Evolutionary conservation across 805 yeast species (phyloP), one percentile per base, ranked within the genome.

Genomic region (Kluyveromyces dobzhanskii): DNA sequence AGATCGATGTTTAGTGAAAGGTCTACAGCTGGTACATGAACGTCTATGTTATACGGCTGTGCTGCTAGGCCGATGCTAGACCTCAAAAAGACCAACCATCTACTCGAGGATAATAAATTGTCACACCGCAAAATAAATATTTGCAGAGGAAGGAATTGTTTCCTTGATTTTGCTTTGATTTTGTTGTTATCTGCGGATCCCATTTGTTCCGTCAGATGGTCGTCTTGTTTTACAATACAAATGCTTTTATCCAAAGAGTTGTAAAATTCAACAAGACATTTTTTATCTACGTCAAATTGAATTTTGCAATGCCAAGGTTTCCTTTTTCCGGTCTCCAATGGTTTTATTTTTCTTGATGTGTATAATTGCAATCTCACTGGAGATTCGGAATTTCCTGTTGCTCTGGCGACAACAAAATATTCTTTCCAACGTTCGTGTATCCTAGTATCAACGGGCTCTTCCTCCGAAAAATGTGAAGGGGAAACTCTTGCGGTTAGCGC

Each of bases 371-470:
- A 43, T 3, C 66, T 55, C 0, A 85, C 52, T 0, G 94, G 88
- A 8, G 63, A 59, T 2, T 62, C 65, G 0, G 51, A 35, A 41
- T 67, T 61, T 12, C 75, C 78, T 0, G 84, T 76, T n/a, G 74
- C 70, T 43, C 90, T 64, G 1, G 81, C 78, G 2, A 83, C 85
- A 2, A 83, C 80, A 19, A 76, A 63, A 53, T 78, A 85, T 54
- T 88, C 96, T 44, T 71, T 75, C 92, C 96, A 86, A 35, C 86
- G 62, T 41, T 84, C 88, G 8, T 68, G 44, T 1, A 83, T 69
- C 38, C 80, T 61, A 0, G 84, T 67, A 30, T 75, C 75, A 18
- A 67, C 65, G 1, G 69, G 62, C 41, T 75, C 78, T 8, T 59
- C 53, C 43, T 78, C 85, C 11, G 70, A 65, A 42, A 71, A 69